Base-by-base conservation (phyloP, 108 stramenopile species). In the Bacterosira constricta region DNA sequence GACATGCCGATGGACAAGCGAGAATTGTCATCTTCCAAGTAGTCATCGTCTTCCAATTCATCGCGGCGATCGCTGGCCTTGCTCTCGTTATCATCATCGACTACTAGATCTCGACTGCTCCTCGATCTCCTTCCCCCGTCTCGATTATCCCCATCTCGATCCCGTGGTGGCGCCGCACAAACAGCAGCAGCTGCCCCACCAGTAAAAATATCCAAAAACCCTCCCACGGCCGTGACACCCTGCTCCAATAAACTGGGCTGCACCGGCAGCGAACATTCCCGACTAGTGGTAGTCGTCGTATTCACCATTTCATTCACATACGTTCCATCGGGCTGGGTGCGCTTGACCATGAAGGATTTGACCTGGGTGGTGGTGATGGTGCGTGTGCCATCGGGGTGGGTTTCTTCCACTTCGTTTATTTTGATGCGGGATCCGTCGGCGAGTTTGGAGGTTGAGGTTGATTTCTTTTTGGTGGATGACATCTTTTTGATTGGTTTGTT, bases 371-470 rank as follows among this genome's bases (percentile, higher is more conserved):
- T 62, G 41, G 61, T 62, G 41, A 46, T 27, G 42, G 45, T 62
- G 15, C 18, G 26, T 21, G 61, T 36, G 4, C 61, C 61, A 18
- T 62, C 61, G 41, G 41, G 26, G 20, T 62, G 39, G 20, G 61
- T 62, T 32, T 62, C 61, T 39, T 62, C 61, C 34, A 46, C 45
- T 27, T 36, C 39, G 41, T 62, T 41, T 17, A 41, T 39, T 29
- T 46, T 44, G 61, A 62, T 18, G 23, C 44, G 23, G 0, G 61
- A 39, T 27, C 61, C 61, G 61, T 62, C 61, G 21, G 61, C 38
- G 42, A 62, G 61, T 4, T 23, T 45, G 4, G 61, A 25, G 10
- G 30, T 18, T 8, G 21, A 41, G 1, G 42, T 46, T 26, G 61
- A 62, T 0, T 62, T 62, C 61, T 62, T 62, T 39, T 21, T 62